Percentiles rank a stretch among this genome's conserved stretches.
Conservation (phyloP, 768 basidiomycete species). For the Hirschioporus abietinus region DNA sequence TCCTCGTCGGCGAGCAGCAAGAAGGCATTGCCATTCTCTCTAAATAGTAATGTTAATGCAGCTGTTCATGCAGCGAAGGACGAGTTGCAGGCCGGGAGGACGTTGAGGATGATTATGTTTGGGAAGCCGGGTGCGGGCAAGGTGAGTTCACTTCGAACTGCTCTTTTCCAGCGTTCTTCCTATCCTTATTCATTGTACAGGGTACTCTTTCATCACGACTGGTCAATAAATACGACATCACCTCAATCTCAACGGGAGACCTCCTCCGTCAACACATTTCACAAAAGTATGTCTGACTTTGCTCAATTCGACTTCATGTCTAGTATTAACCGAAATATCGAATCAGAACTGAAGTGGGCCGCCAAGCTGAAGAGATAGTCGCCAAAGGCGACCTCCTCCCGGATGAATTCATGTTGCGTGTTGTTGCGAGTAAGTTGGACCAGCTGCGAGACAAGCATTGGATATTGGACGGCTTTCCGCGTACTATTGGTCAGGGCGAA, state of each 20-base stretch:
- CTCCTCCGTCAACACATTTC: slow-evolving; percentile 80
- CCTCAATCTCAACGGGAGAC: slow-evolving; percentile 79
- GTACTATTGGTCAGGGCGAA: slow-evolving; percentile 79
- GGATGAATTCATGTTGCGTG: slow-evolving; percentile 74
- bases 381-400: slow-evolving; percentile 72
- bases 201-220: slow-evolving; percentile 77
- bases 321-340: neutral
- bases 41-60: slow-evolving; percentile 5
- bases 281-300: slow-evolving; percentile 38
- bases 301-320: neutral
- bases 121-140: slow-evolving; percentile 78
- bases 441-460: slow-evolving; percentile 71
- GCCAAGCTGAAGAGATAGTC: slow-evolving; percentile 71
- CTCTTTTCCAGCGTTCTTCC: neutral
- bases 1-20: slow-evolving; percentile 5
- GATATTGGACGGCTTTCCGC: slow-evolving; percentile 92
- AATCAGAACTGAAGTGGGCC: slow-evolving; percentile 61
- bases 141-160: neutral
- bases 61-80: slow-evolving; percentile 3
- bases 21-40: slow-evolving; percentile 11
- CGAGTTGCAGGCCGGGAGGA: slow-evolving; percentile 15
- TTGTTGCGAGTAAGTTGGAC: slow-evolving; percentile 71
- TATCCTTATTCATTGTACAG: slow-evolving; percentile 29
- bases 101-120: slow-evolving; percentile 66
- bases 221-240: slow-evolving; percentile 74